phyloP scores from a whole-genome alignment of 768 basidiomycete genomes.

The Tylopilus sp. region DNA sequence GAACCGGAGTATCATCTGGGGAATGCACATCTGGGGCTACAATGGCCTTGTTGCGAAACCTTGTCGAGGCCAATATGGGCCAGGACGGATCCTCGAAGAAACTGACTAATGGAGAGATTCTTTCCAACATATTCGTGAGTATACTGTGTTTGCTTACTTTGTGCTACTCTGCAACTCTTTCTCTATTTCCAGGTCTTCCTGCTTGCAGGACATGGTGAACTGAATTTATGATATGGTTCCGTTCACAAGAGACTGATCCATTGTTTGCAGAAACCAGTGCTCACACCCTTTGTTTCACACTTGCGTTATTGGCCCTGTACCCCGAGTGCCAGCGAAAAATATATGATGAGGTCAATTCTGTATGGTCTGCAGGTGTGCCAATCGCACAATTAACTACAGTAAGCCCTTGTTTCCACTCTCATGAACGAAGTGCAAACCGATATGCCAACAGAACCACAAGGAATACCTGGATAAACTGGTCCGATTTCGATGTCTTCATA shows the following conservation, averaged over 20 bases:
- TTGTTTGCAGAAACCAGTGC: conserved; percentile 42
- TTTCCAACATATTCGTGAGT: too few relatives aligned
- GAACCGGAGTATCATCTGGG: conserved; percentile 32
- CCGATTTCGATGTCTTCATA: not conserved
- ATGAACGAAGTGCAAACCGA: not conserved
- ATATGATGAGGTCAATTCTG: conserved; percentile 35
- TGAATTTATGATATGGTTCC: not conserved
- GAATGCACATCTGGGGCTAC: conserved; percentile 13
- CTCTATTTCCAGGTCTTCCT: conserved; percentile 36
- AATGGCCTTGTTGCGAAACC: conserved; percentile 40
- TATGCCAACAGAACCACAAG: conserved; percentile 29
- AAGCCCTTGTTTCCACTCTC: conserved; percentile 5
- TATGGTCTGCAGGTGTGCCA: conserved; percentile 41
- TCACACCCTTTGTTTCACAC: conserved; percentile 41
- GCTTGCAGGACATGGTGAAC: conserved; percentile 45
- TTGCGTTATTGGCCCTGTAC: conserved; percentile 50
- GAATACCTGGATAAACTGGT: conserved; percentile 39
- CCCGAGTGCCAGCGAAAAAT: conserved; percentile 48
- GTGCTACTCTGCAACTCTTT: not conserved
- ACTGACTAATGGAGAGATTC: too few relatives aligned
- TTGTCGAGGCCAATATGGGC: conserved; percentile 47
- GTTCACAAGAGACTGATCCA: conserved; percentile 3
- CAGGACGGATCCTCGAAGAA: too few relatives aligned
- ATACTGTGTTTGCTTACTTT: not conserved
- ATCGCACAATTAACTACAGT: conserved; percentile 28